These are phyloP conservation scores for Alternaria incomplexa DNA, from an alignment of 2,329 filamentous ascomycete genomes.

Conservation along the genomic window DNA sequence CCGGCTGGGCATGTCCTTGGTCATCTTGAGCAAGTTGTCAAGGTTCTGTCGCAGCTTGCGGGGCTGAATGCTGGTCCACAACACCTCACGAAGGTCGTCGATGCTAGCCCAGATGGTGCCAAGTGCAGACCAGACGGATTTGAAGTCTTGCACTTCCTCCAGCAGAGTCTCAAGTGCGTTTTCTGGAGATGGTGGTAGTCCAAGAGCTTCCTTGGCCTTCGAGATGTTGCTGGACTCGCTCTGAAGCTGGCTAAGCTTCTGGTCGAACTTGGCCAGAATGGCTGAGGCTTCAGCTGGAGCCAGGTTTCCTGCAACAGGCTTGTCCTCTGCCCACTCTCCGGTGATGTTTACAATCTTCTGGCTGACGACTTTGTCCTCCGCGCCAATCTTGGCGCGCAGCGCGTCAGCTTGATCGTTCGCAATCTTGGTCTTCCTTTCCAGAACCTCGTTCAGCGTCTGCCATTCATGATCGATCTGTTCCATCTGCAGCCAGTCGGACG, in stretches of 20 bases:
- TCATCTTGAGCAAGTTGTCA: conserved; percentile 94
- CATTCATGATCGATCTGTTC: conserved; percentile 97
- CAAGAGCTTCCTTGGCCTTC: conserved; percentile 95
- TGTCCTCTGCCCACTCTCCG: conserved; percentile 91
- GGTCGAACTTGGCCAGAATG: conserved; percentile 82
- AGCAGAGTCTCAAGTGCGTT: conserved; percentile 83
- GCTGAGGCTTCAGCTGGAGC: conserved; percentile 86
- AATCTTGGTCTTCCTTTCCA: conserved; percentile 90
- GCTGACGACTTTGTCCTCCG: conserved; percentile 89
- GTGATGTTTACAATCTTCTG: conserved; percentile 88
- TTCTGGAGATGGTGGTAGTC: conserved; percentile 80
- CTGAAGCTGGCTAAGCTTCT: conserved; percentile 81
- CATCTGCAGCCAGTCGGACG: conserved; percentile 91
- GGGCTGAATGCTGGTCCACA: conserved; percentile 96
- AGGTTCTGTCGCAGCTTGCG: conserved; percentile 89
- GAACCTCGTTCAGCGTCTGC: conserved; percentile 89
- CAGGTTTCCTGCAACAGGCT: conserved; percentile 93
- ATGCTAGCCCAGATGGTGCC: conserved; percentile 97
- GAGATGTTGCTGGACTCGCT: conserved; percentile 91
- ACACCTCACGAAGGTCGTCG: conserved; percentile 87
- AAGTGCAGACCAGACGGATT: conserved; percentile 95
- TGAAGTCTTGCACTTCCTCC: conserved; percentile 98
- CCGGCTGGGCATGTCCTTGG: conserved; percentile 97
- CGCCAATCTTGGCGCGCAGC: conserved; percentile 89
- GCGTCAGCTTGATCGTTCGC: conserved; percentile 97